Percentiles rank a stretch among this genome's conserved stretches.
Evolutionary conservation across 768 basidiomycete genomes (phyloP).

Genomic region (Amanita exitialis): DNA sequence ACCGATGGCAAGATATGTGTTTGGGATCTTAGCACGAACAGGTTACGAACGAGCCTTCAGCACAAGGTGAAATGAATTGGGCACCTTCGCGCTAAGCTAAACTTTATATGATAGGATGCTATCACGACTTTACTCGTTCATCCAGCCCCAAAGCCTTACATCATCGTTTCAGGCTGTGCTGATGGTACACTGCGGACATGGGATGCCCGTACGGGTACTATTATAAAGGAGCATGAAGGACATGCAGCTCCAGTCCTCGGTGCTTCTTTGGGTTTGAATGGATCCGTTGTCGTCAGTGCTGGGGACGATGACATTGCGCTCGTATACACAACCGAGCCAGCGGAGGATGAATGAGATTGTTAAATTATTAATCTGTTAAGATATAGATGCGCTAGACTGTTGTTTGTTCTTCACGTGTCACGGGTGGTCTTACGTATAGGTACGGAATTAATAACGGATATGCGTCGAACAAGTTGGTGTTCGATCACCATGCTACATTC

Average conservation of each 20-base stretch:
- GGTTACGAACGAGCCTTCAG: slow-evolving; percentile 69
- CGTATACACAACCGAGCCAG: slow-evolving; percentile 64
- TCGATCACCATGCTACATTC: too few species aligned
- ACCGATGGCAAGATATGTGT: slow-evolving; percentile 93
- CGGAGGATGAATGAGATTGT: slow-evolving; percentile 19
- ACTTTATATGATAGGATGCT: slow-evolving; percentile 54
- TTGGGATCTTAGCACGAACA: slow-evolving; percentile 89
- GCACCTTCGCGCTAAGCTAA: not conserved
- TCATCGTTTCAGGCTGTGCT: slow-evolving; percentile 80
- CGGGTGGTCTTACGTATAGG: too few species aligned
- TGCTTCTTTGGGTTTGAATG: slow-evolving; percentile 61
- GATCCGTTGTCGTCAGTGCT: slow-evolving; percentile 73
- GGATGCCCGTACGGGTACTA: slow-evolving; percentile 80
- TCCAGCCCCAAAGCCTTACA: slow-evolving; percentile 63
- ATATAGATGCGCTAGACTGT: too few species aligned
- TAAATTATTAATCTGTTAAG: too few species aligned
- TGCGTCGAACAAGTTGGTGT: too few species aligned
- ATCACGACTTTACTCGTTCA: slow-evolving; percentile 73
- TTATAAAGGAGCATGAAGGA: slow-evolving; percentile 74
- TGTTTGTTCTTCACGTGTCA: too few species aligned
- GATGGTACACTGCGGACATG: slow-evolving; percentile 85
- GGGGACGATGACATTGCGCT: slow-evolving; percentile 86
- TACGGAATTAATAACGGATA: too few species aligned
- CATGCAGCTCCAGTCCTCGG: slow-evolving; percentile 71
- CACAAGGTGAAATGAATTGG: slow-evolving; percentile 49